Evolutionary conservation across 1,284 basidiomycete species (phyloP), one percentile per base, ranked within the genome.

Genomic region (Hortiboletus rubellus): DNA sequence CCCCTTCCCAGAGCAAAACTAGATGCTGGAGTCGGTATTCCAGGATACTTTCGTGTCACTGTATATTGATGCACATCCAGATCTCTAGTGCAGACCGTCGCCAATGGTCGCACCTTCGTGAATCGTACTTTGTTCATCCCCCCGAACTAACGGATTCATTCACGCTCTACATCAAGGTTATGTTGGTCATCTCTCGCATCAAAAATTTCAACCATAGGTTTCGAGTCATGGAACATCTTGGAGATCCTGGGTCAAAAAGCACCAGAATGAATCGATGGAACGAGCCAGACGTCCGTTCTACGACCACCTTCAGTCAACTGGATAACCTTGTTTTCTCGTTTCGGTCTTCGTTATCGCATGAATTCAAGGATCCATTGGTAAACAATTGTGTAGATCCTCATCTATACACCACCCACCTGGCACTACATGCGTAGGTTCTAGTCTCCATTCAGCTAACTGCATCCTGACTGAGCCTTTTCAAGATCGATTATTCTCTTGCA

Each of bases 171-270:
- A 78, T 90, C 68, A 91, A 91, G 67, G 80, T 82, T 22, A 77
- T 80, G 11, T 83, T 90, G 55, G 64, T 91, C 40, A 77, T 90
- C 36, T 89, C 87, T 11, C 79, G 76, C 47, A 83, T 88, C 37
- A 91, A 90, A 67, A 74, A 77, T n/a, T 91, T 88, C 72, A 91
- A 90, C 65, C 65, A 83, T 46, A 82, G 88, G 37, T 89, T 87
- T 70, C 76, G 82, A 33, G 75, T 82, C 31, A 80, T 77, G 62
- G 81, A 84, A 58, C 82, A 82, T 63, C 74, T 78, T 36, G 84
- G 83, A 22, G 84, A 86, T 60, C 61, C 68, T 11, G 46, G 59
- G 47, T 65, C 61, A 9, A 61, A 46, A 58, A 41, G 66, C 41
- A 62, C 42, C 22, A 61, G 58, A 46, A 43, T 52, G 44, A 63